phyloP scores from a whole-genome alignment of 176 grass and related monocot species.

The Oryza brachyantha region DNA sequence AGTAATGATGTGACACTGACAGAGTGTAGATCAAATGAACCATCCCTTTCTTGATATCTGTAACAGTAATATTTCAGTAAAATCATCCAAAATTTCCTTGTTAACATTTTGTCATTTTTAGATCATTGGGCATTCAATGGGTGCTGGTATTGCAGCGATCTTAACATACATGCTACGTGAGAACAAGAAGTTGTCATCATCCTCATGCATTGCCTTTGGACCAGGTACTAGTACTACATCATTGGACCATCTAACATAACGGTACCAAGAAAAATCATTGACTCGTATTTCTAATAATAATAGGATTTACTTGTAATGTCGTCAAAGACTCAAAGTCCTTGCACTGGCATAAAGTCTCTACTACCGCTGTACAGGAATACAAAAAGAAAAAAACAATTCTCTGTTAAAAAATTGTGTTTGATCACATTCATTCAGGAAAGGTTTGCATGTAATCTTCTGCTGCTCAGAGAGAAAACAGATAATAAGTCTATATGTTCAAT shows the following conservation, averaged over 20 bases:
- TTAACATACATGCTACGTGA: slow-evolving; percentile 85
- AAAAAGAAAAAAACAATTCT: neutral
- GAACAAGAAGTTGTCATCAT: slow-evolving; percentile 61
- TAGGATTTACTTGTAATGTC: neutral
- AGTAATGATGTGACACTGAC: too few relatives aligned
- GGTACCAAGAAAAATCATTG: neutral
- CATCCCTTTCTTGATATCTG: neutral
- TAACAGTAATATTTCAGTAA: neutral
- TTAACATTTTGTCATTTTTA: slow-evolving; percentile 38
- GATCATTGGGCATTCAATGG: slow-evolving; percentile 95
- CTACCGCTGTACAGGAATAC: neutral
- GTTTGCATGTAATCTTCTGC: neutral
- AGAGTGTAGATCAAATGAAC: neutral
- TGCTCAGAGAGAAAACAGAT: neutral
- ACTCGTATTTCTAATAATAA: neutral
- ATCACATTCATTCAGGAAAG: too few relatives aligned
- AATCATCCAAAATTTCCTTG: neutral
- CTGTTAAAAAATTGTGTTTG: too few relatives aligned
- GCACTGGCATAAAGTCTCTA: neutral
- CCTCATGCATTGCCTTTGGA: slow-evolving; percentile 79
- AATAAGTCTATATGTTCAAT: neutral
- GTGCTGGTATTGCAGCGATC: slow-evolving; percentile 79
- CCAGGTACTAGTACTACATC: slow-evolving; percentile 49
- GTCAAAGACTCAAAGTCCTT: neutral
- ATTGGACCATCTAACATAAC: neutral